phyloP scores from a whole-genome alignment of 2,329 filamentous ascomycete species.

The Alternaria arborescens region DNA sequence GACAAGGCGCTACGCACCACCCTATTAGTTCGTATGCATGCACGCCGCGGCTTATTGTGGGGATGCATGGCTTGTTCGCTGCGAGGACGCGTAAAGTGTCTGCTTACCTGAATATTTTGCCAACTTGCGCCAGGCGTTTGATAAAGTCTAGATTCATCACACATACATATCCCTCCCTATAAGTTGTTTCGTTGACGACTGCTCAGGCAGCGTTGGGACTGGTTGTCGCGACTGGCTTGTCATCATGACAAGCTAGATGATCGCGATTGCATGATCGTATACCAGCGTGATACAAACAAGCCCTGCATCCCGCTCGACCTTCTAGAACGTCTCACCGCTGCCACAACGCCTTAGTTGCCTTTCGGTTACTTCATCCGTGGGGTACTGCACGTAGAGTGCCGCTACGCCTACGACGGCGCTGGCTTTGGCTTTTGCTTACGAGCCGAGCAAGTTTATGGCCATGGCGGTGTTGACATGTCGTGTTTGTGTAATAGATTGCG shows the following conservation, averaged over 20 bases:
- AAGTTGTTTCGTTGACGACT: neutral
- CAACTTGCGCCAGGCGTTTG: neutral
- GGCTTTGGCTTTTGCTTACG: conserved; percentile 3
- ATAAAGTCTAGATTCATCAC: neutral
- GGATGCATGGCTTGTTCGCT: conserved; percentile 7
- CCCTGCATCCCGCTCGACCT: conserved; percentile 12
- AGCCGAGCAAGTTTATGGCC: neutral
- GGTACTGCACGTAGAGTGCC: conserved; percentile 2
- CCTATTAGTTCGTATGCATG: conserved; percentile 11
- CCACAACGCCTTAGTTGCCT: conserved; percentile 10
- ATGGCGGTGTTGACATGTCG: conserved; percentile 6
- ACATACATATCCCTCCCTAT: neutral
- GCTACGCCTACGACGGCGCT: neutral
- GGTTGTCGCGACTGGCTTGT: neutral
- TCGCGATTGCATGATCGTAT: neutral
- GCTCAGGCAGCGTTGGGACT: neutral
- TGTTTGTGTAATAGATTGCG: conserved; percentile 18
- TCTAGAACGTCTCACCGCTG: conserved; percentile 22
- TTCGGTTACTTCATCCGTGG: conserved; percentile 9
- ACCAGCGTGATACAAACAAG: conserved; percentile 10
- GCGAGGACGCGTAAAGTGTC: conserved; percentile 17
- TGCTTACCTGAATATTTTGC: neutral
- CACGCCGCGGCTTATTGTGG: conserved; percentile 14
- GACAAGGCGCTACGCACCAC: neutral
- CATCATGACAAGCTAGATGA: neutral